Conservation (phyloP, 768 basidiomycete species). For the Xanthoconium stramineum region DNA sequence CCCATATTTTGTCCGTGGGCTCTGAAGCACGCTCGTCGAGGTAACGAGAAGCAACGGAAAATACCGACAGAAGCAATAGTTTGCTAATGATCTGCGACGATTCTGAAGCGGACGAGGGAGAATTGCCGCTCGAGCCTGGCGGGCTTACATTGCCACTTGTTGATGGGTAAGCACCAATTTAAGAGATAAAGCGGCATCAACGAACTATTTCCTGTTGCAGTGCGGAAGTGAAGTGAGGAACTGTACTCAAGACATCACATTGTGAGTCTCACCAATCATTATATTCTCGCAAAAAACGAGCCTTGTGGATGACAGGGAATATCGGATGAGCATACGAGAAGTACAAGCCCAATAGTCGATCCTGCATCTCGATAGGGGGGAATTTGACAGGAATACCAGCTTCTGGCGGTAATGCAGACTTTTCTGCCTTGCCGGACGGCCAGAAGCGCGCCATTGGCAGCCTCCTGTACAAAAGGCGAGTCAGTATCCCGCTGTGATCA, state of each 20-base stretch:
- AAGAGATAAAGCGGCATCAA: neutral
- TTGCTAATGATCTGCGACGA: slow-evolving; percentile 63
- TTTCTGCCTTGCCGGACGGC: slow-evolving; percentile 53
- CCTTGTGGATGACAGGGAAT: slow-evolving; percentile 78
- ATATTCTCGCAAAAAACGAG: slow-evolving; percentile 65
- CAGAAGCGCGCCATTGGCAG: slow-evolving; percentile 74
- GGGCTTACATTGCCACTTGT: slow-evolving; percentile 37
- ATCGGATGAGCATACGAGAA: slow-evolving; percentile 83
- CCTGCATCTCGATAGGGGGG: slow-evolving; percentile 61
- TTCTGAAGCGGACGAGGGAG: slow-evolving; percentile 34
- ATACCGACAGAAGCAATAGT: slow-evolving; percentile 74
- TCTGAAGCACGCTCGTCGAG: slow-evolving; percentile 46
- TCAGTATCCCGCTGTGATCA: slow-evolving; percentile 9
- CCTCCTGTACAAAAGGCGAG: slow-evolving; percentile 40
- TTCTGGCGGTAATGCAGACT: slow-evolving; percentile 39
- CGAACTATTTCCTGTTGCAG: slow-evolving; percentile 28
- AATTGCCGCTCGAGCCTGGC: slow-evolving; percentile 6
- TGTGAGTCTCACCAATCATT: slow-evolving; percentile 41
- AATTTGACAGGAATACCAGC: slow-evolving; percentile 46
- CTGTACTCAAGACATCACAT: neutral
- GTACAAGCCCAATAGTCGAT: slow-evolving; percentile 68
- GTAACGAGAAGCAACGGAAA: slow-evolving; percentile 78
- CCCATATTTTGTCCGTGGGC: slow-evolving; percentile 60
- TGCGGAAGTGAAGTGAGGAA: slow-evolving; percentile 1
- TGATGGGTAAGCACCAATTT: slow-evolving; percentile 21